Base-by-base conservation (phyloP, 306 rosid genomes). In the Cajanus cajan region DNA sequence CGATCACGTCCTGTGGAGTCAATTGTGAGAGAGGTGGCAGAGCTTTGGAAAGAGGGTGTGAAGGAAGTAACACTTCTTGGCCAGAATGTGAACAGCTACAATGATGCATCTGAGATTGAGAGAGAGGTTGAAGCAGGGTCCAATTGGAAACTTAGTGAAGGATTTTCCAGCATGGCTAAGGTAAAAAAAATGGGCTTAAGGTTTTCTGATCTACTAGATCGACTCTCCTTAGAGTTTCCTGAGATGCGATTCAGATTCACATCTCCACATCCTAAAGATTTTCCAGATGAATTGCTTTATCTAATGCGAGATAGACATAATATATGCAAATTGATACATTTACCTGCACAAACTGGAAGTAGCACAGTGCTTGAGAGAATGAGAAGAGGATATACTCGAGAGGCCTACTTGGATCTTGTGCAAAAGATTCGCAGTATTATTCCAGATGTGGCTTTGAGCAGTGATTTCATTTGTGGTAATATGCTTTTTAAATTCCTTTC, bases 191-290 rank as follows among this genome's bases (percentile, higher is more conserved):
- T 91, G 82, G 99, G 99, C 63, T 90, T 83, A 43, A 93, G 99
- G 70, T 95, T 95, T 83, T 76, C 96, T 81, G 96, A 93, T 86
- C 97, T 95, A 66, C 87, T 95, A 64, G 94, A 95, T 71, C 88
- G 91, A 41, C 93, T 95, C 73, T 93, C 98, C 70, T 51, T 48
- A 15, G 93, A 95, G 83, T 93, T 84, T 85, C 99, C 98, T 68
- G 99, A 93, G 83, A 93, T 95, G 91, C 94, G 99, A 61, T 95
- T 95, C 86, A 88, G 99, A 95, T 95, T 87, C 88, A 95, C 99
- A 4, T 95, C 98, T 71, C 98, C 99, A 7, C 99, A 93, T 82
- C 99, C 99, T 19, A 95, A 95, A 80, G 99, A 95, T 89, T 95
- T 77, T 79, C 98, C 99, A 0, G 97, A 95, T 71, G 99, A 91